phyloP scores from a whole-genome alignment of 768 basidiomycete genomes.

The Phlegmacium glaucopus region DNA sequence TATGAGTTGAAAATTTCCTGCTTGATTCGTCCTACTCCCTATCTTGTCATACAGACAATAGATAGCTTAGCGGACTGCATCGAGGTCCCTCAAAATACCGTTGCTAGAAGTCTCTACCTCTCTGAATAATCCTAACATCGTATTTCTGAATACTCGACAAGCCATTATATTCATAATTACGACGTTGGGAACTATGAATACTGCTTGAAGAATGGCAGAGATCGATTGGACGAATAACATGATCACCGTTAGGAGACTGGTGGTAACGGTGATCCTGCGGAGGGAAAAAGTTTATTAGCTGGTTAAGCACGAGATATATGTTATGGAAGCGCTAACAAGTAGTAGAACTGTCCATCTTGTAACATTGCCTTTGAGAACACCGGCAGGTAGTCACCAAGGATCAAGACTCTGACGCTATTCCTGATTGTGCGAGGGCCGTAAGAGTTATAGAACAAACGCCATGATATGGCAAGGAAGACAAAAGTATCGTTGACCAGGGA shows the following conservation, averaged over 20 bases:
- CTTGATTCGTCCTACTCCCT: no score
- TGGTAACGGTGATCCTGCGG: slow-evolving; percentile 9
- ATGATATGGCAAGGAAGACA: slow-evolving; percentile 28
- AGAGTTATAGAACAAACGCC: slow-evolving; percentile 17
- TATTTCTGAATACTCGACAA: slow-evolving; percentile 13
- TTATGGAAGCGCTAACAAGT: slow-evolving; percentile 25
- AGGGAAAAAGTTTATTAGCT: background rate
- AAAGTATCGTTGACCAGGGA: slow-evolving; percentile 17
- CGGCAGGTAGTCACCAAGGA: slow-evolving; percentile 24
- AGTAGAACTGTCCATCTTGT: slow-evolving; percentile 29
- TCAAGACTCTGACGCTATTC: slow-evolving; percentile 4
- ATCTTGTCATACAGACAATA: no score
- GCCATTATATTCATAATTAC: slow-evolving; percentile 16
- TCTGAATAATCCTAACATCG: no score
- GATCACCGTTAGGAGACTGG: slow-evolving; percentile 6
- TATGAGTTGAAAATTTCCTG: no score
- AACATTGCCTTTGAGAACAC: slow-evolving; percentile 22
- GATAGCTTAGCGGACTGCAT: no score
- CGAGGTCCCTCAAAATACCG: no score
- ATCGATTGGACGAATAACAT: slow-evolving; percentile 1
- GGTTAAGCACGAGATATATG: background rate
- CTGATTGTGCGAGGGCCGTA: background rate
- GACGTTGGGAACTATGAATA: slow-evolving; percentile 5
- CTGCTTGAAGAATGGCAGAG: background rate
- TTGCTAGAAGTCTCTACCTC: no score